Conservation (phyloP, 2,329 filamentous ascomycete genomes). For the Catunica adiposa region DNA sequence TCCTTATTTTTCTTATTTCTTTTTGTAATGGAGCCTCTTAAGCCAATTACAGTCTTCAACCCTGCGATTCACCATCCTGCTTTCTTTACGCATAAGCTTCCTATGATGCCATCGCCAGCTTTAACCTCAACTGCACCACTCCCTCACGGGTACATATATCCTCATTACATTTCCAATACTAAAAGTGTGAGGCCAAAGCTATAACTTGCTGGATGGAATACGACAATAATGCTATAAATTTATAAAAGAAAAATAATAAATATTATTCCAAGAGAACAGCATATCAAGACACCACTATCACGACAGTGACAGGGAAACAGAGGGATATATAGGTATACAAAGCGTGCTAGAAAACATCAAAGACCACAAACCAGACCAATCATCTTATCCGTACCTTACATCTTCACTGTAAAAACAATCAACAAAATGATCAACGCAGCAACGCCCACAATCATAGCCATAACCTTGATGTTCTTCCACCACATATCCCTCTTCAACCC, state of each 20-base stretch:
- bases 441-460: slow-evolving; percentile 41
- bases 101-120: slow-evolving; percentile 2
- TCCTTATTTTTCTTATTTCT: no score
- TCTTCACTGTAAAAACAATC: slow-evolving; percentile 30
- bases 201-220: not conserved
- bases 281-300: not conserved
- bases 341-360: not conserved
- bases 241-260: not conserved
- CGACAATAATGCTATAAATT: no score
- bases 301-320: not conserved
- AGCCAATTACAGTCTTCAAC: slow-evolving; percentile 2
- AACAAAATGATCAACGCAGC: slow-evolving; percentile 49
- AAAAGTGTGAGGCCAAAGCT: slow-evolving; percentile 1
- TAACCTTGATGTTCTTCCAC: slow-evolving; percentile 98
- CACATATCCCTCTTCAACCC: slow-evolving; percentile 89
- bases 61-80: slow-evolving; percentile 11
- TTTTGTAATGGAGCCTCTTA: not conserved
- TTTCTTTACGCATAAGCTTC: slow-evolving; percentile 9
- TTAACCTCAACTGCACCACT: slow-evolving; percentile 1
- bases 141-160: slow-evolving; percentile 9
- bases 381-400: not conserved
- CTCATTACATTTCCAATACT: not conserved
- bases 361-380: not conserved
- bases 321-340: slow-evolving; percentile 1
- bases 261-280: not conserved